Evolutionary conservation across 2,329 filamentous ascomycete genomes (phyloP).

Genomic region (Emericellopsis cladophorae): DNA sequence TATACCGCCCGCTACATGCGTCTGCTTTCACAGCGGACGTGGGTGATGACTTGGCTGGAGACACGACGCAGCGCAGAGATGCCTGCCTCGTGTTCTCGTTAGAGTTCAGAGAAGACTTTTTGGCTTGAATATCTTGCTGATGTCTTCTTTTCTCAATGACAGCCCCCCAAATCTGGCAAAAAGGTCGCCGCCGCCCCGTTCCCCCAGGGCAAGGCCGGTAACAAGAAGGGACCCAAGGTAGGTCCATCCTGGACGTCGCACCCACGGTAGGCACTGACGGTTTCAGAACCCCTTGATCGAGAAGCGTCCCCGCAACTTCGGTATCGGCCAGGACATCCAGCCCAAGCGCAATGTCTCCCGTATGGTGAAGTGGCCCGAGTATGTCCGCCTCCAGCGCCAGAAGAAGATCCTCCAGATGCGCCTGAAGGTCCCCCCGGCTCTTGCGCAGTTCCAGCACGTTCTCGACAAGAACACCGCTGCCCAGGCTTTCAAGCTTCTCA

Average conservation of each 20-base stretch:
- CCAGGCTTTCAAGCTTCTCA: conserved; percentile 97
- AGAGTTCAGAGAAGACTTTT: conserved; percentile 84
- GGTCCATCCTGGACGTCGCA: conserved; percentile 22
- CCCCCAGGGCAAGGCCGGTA: conserved; percentile 80
- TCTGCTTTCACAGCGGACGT: conserved; percentile 4
- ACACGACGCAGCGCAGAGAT: conserved; percentile 36
- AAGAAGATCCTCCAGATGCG: conserved; percentile 95
- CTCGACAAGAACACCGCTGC: conserved; percentile 94
- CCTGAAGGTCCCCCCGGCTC: conserved; percentile 94
- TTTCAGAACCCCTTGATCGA: conserved; percentile 94
- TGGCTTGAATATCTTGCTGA: conserved; percentile 75
- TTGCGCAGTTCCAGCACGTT: conserved; percentile 95
- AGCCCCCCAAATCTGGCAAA: conserved; percentile 98
- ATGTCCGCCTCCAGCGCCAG: conserved; percentile 93
- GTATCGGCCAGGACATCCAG: conserved; percentile 98
- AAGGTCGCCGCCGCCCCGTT: conserved; percentile 96
- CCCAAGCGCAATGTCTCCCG: conserved; percentile 88
- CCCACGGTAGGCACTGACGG: neutral
- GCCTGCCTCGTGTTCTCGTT: conserved; percentile 54
- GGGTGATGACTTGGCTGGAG: conserved; percentile 59
- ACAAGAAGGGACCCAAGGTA: conserved; percentile 96
- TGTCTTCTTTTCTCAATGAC: conserved; percentile 99
- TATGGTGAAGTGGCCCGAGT: conserved; percentile 99
- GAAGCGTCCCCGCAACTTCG: conserved; percentile 95
- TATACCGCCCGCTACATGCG: conserved; percentile 13